These are phyloP conservation scores for Yarrowia hollandica DNA, from an alignment of 805 yeast genomes.

Conservation along the genomic window DNA sequence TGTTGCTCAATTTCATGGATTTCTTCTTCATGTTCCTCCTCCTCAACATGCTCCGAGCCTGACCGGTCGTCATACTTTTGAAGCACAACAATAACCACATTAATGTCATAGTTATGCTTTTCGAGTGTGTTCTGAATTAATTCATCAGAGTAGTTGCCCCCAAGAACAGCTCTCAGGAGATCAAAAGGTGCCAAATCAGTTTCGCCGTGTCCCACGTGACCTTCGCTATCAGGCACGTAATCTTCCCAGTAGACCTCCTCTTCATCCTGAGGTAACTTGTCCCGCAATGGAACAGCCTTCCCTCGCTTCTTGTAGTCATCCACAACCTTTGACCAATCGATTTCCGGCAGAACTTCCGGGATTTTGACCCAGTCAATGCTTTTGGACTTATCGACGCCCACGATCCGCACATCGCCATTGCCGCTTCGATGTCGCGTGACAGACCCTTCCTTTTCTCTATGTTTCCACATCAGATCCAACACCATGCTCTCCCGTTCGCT, in stretches of 20 bases:
- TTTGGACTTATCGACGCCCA: conserved; percentile 26
- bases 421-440: conserved; percentile 16
- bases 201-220: conserved; percentile 12
- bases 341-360: conserved; percentile 31
- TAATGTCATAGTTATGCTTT: conserved; percentile 44
- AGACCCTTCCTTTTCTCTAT: conserved; percentile 39
- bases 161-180: conserved; percentile 42
- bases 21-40: conserved; percentile 15
- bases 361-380: conserved; percentile 20
- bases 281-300: conserved; percentile 6
- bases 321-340: conserved; percentile 29
- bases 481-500: conserved; percentile 43
- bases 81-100: conserved; percentile 14
- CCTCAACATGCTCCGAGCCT: conserved; percentile 28
- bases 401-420: conserved; percentile 1
- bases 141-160: conserved; percentile 39
- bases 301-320: conserved; percentile 15
- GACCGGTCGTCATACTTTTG: conserved; percentile 4
- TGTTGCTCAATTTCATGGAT: not conserved
- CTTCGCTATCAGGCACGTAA: conserved; percentile 19
- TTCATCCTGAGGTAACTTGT: conserved; percentile 18
- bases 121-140: conserved; percentile 45
- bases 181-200: conserved; percentile 43
- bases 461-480: conserved; percentile 47
- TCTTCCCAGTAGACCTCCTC: conserved; percentile 30